Conservation (phyloP, 306 rosid species). For the Vigna reflexopilosa region DNA sequence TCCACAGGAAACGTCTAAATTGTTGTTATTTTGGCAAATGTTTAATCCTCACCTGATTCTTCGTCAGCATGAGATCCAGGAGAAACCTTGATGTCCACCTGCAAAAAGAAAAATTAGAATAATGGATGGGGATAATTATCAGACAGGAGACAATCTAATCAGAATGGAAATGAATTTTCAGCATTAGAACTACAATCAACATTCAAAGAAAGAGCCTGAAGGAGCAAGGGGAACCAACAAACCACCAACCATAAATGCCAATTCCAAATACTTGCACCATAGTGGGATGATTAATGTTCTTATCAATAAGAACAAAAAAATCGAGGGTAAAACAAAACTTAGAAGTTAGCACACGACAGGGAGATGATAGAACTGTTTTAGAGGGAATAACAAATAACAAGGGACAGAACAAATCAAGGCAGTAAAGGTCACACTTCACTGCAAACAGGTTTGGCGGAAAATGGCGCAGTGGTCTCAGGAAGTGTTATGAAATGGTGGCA, state of each 20-base stretch:
- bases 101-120: conserved; percentile 43
- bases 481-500: neutral
- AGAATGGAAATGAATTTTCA: conserved; percentile 17
- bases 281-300: neutral
- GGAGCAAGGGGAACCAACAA: neutral
- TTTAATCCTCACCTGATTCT: conserved; percentile 73
- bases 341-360: neutral
- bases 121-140: conserved; percentile 30
- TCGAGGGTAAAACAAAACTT: neutral
- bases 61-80: conserved; percentile 97
- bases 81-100: conserved; percentile 97
- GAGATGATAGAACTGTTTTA: neutral
- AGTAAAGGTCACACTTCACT: no score
- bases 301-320: neutral
- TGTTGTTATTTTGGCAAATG: conserved; percentile 1
- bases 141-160: conserved; percentile 24
- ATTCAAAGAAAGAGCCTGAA: conserved; percentile 6
- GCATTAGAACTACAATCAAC: conserved; percentile 8
- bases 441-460: no score
- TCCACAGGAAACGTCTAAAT: neutral
- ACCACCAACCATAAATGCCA: conserved; percentile 9
- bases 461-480: neutral
- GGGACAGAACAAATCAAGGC: neutral
- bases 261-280: neutral
- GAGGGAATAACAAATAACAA: neutral